Conservation (phyloP, 768 basidiomycete species). For the Gloeopeniophorella convolvens region DNA sequence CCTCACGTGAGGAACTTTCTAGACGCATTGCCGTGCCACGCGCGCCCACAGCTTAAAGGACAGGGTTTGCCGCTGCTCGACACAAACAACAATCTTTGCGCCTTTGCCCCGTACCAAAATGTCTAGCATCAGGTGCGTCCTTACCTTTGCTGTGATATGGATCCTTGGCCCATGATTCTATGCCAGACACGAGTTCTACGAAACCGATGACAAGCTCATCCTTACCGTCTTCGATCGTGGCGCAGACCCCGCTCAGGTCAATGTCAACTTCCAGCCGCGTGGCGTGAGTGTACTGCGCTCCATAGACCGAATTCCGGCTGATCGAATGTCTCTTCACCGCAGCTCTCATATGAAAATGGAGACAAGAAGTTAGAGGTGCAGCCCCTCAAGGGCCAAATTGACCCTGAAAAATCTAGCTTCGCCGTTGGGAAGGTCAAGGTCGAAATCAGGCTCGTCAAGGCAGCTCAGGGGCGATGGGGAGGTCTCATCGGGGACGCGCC, state of each 20-base stretch:
- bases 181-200: conserved; percentile 69
- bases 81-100: no score
- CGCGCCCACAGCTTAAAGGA: neutral
- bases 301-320: neutral
- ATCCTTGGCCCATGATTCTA: no score
- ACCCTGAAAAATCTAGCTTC: conserved; percentile 51
- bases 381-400: conserved; percentile 79
- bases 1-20: conserved; percentile 16
- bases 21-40: no score
- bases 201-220: conserved; percentile 69
- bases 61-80: neutral
- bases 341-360: conserved; percentile 61
- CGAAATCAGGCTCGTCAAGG: conserved; percentile 75
- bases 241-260: conserved; percentile 58
- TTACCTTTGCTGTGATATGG: no score
- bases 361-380: conserved; percentile 66
- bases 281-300: conserved; percentile 41
- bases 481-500: conserved; percentile 66
- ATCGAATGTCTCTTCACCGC: conserved; percentile 9
- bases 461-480: conserved; percentile 64
- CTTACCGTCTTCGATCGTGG: conserved; percentile 76
- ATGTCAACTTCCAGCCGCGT: conserved; percentile 56
- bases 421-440: conserved; percentile 83
- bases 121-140: conserved; percentile 11
- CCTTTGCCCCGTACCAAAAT: neutral